Base-by-base conservation (phyloP, 169 alveolate genomes). In the Cardiosporidium cionae region DNA sequence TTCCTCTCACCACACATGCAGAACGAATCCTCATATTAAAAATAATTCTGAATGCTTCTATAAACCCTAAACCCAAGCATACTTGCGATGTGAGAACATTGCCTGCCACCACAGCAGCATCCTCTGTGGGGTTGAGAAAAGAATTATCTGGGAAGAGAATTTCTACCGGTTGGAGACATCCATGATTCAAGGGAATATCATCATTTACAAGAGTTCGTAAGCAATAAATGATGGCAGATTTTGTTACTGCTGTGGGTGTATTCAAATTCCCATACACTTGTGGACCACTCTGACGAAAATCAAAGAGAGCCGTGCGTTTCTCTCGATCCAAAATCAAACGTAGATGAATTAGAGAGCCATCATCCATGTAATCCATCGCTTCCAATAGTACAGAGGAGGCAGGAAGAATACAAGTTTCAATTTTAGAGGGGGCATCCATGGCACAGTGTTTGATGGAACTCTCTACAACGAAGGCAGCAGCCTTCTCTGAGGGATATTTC, bases 161-260 rank as follows among this genome's bases (percentile, higher is more conserved):
- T 58, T 83, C 44, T n/a, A 89, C 86, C 23, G 94, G 93, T 44
- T 80, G 85, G 52, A 90, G 70, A 68, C 94, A 88, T 0, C 95
- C 95, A 77, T 85, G 78, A 68, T 90, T 90, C 31, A 90, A 75
- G n/a, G 94, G 95, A 58, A 90, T 90, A 28, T 87, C 92, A 32
- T 72, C 36, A 70, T 84, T 83, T 7, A 90, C 92, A 37, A 90
- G 66, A 58, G 90, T 85, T 70, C 95, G 83, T 22, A 90, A 66
- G 36, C 91, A 85, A 82, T 90, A 90, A 44, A 90, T 86, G 23
- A 90, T 78, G n/a, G 95, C 95, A 7, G 93, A 86, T 53, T 64
- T 67, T 3, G 90, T 79, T 6, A 90, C 88, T 0, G 93, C 88
- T 25, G 72, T 62, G 7, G 94, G 94, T 27, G 91, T 80, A 76